Base-by-base conservation (phyloP, 768 basidiomycete genomes). In the Boletus subparvulus region DNA sequence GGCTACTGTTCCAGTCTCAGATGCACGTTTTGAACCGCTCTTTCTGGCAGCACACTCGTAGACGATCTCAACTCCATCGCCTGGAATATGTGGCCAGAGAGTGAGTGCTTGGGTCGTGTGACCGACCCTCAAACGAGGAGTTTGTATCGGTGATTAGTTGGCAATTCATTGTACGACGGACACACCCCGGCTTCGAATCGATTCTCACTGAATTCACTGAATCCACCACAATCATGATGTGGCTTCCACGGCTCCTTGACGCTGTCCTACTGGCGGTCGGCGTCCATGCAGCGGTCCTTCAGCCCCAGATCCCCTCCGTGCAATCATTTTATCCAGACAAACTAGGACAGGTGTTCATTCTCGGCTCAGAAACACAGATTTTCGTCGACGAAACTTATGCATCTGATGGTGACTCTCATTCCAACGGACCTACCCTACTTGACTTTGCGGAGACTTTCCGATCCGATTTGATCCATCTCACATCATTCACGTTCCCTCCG, bases 291-390 rank as follows among this genome's bases (percentile, higher is more conserved):
- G 37, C 50, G 10, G 33, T 7, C 19, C 32, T 65, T 33, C 62
- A 60, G 12, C 66, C 74, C 17, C 76, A 76, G 56, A 74, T 78
- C 13, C 75, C 75, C 4, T 74, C 75, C 32, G 46, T 76, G n/a
- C 70, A 70, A 10, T 69, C 68, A 0, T 77, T 77, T 57, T 54
- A 56, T 30, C 58, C 64, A 0, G 59, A 65, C 1, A 36, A 55
- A 28, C 53, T n/a, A 5, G 66, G 58, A 11, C 55, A 19, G n/a
- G 37, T 52, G 19, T 79, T 78, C 53, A 17, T 62, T 41, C 66
- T 78, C 14, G 54, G 64, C 7, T 43, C 72, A 8, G 53, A 60
- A 44, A 71, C 74, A 14, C 65, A 65, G 44, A 73, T 78, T 32
- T 26, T 76, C 14, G 75, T 78, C n/a, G 75, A 77, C 56, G 56